Evolutionary conservation across 2,329 filamentous ascomycete species (phyloP).

Genomic region (Colletotrichum camelliae): DNA sequence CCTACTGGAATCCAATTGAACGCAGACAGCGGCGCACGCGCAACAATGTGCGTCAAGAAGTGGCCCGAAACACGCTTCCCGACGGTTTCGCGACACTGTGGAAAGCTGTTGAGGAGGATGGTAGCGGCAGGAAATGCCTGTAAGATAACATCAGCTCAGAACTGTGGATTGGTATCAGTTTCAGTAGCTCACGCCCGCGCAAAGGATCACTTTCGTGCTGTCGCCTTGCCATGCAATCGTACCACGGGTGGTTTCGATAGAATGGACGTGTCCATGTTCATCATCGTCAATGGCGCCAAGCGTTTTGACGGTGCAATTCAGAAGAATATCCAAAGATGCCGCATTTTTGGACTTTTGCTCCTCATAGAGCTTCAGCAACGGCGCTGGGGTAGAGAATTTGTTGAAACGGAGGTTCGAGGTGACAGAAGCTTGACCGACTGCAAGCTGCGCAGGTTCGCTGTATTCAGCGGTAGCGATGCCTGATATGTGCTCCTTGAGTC

Average conservation of each 20-base stretch:
- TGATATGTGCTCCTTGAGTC: rapidly evolving
- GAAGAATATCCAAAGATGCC: background rate
- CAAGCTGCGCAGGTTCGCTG: background rate
- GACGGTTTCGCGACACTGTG: background rate
- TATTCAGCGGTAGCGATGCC: background rate
- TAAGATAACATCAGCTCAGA: background rate
- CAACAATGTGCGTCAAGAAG: background rate
- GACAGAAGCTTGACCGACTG: background rate
- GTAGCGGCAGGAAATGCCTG: background rate
- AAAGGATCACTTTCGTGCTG: background rate
- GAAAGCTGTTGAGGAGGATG: background rate
- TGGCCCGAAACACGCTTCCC: background rate
- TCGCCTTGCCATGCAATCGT: background rate
- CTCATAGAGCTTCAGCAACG: background rate
- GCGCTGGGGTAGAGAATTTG: background rate
- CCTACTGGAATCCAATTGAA: too few species aligned
- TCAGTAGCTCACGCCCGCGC: background rate
- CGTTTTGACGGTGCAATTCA: background rate
- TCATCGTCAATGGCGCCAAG: background rate
- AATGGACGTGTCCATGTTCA: rapidly evolving
- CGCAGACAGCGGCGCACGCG: background rate
- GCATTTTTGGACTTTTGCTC: background rate
- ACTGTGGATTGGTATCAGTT: background rate
- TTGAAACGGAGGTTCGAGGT: background rate
- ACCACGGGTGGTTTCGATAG: rapidly evolving